Base-by-base conservation (phyloP, 164 flowering plant species). In the Liquidambar formosana region DNA sequence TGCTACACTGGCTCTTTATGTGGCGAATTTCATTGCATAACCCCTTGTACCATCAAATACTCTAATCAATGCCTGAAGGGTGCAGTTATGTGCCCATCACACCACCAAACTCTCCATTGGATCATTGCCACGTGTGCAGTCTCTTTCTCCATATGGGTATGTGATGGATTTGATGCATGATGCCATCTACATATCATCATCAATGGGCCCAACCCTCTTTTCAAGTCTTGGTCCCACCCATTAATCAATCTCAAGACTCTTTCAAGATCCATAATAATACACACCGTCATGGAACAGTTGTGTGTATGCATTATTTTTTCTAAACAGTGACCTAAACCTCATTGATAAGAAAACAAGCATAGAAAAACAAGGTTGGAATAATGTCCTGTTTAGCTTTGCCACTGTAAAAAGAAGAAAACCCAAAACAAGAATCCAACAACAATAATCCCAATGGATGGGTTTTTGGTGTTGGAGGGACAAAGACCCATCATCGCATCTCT, bases 401-500 rank as follows among this genome's bases (percentile, higher is more conserved):
- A 16, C 13, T 12, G 4, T 27, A 49, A 51, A 66, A 38, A 23
- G 13, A 18, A 25, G 33, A 64, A 60, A 5, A 19, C 47, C 21
- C 26, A 15, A 25, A 46, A 57, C 41, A 73, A 70, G 65, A 77
- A 73, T 65, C 73, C 68, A 73, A 76, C 11, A 51, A 48, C 27
- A 73, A 59, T 11, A 57, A 23, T 61, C 67, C 62, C 54, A 75
- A 54, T 53, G 28, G 72, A 68, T 51, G 64, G 63, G 60, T 68
- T 57, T 69, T 46, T 54, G 65, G 51, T 61, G 67, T 70, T 58
- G 67, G 58, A 45, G 25, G 54, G 71, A 61, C 70, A 64, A 45
- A 68, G 76, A 76, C 70, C 71, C 65, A 72, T 71, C 65, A 71
- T 65, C 62, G 69, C 64, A 27, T 67, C 3, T 62, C 54, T 26